Evolutionary conservation across 345 rosid species (phyloP).

Genomic region (Eucalyptus virginea): DNA sequence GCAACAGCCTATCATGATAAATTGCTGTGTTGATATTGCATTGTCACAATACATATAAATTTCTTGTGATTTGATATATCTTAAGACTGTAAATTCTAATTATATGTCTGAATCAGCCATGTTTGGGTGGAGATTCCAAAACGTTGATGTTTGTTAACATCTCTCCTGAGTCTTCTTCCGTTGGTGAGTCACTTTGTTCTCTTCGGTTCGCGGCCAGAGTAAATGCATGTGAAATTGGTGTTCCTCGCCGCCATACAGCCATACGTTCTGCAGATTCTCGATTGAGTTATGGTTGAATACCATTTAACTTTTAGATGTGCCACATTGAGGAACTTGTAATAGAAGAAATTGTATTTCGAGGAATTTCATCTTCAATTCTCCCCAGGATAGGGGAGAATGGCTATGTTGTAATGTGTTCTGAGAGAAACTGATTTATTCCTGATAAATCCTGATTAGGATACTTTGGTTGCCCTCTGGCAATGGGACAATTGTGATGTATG

Average conservation of each 20-base stretch:
- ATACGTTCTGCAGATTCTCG: conserved; percentile 30
- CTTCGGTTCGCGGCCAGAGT: conserved; percentile 94
- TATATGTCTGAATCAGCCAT: conserved; percentile 46
- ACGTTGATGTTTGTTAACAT: conserved; percentile 88
- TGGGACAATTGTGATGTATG: background rate
- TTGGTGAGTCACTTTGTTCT: conserved; percentile 83
- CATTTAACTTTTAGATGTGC: background rate
- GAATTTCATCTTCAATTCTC: background rate
- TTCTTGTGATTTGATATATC: background rate
- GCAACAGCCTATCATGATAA: background rate
- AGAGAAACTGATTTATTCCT: background rate
- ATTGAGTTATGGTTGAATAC: background rate
- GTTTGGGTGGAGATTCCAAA: conserved; percentile 95
- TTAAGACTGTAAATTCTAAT: background rate
- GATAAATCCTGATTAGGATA: background rate
- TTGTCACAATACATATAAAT: background rate
- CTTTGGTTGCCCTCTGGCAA: background rate
- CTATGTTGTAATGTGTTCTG: background rate
- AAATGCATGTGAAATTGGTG: conserved; percentile 90
- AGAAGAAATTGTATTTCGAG: background rate
- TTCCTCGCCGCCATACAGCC: conserved; percentile 71
- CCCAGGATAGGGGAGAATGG: background rate
- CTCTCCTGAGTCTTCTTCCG: conserved; percentile 71
- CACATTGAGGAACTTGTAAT: background rate
- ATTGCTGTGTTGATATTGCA: background rate